Conservation (phyloP, 169 alveolate genomes). For the Plasmodium gallinaceum region DNA sequence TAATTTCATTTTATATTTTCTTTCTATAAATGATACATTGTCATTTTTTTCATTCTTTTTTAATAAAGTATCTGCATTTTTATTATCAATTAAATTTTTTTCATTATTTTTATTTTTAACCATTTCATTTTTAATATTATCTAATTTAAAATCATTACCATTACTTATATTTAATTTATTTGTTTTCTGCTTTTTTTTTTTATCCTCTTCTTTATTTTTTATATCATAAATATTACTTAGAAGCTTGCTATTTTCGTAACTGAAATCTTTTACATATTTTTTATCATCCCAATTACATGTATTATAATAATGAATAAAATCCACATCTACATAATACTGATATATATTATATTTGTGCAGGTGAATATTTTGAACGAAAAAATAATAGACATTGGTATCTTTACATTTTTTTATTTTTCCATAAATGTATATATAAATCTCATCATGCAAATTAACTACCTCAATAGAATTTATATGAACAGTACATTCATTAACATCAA, state of each 20-base stretch:
- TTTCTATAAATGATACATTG: neutral
- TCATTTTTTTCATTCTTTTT: neutral
- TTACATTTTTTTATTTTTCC: conserved; percentile 71
- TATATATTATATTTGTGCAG: conserved; percentile 46
- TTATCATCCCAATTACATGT: neutral
- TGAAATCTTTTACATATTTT: neutral
- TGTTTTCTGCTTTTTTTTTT: conserved; percentile 4
- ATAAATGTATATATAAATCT: conserved; percentile 50
- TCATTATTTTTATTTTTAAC: conserved; percentile 15
- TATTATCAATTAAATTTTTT: neutral
- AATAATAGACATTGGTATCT: conserved; percentile 24
- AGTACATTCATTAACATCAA: conserved; percentile 46
- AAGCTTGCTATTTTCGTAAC: neutral
- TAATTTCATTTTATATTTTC: neutral
- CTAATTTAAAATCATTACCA: neutral
- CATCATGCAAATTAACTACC: conserved; percentile 57
- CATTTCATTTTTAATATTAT: too few species aligned
- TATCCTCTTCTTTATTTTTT: conserved; percentile 25
- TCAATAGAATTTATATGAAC: conserved; percentile 63
- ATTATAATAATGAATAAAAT: conserved; percentile 53
- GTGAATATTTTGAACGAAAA: conserved; percentile 58
- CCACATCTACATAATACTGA: conserved; percentile 71
- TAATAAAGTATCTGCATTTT: too few species aligned
- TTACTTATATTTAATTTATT: neutral
- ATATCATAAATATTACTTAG: neutral